Evolutionary conservation across 1,284 basidiomycete genomes (phyloP).

Genomic region (Malassezia equina): DNA sequence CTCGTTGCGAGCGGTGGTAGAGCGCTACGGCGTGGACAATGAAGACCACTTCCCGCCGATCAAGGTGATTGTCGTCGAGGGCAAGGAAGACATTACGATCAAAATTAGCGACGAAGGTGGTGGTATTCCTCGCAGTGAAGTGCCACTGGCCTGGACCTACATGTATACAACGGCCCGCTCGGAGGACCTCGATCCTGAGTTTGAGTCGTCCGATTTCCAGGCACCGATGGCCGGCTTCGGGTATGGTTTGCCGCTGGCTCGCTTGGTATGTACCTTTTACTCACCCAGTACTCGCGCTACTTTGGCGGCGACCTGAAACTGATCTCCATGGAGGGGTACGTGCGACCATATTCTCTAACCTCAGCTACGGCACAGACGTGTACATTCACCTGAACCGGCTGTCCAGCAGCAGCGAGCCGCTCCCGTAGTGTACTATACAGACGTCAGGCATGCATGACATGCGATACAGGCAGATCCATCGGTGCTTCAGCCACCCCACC

Average conservation of each 20-base stretch:
- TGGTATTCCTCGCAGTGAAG: slow-evolving; percentile 79
- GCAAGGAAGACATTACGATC: slow-evolving; percentile 79
- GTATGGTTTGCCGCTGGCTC: slow-evolving; percentile 79
- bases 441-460: slow-evolving; percentile 2
- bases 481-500: neutral
- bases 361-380: slow-evolving; percentile 51
- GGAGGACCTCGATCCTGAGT: slow-evolving; percentile 73
- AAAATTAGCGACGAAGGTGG: slow-evolving; percentile 96
- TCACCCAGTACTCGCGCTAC: slow-evolving; percentile 66
- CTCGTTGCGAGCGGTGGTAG: slow-evolving; percentile 89
- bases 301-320: slow-evolving; percentile 92
- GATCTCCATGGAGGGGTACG: slow-evolving; percentile 95
- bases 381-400: slow-evolving; percentile 81
- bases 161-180: slow-evolving; percentile 94
- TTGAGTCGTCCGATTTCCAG: slow-evolving; percentile 84
- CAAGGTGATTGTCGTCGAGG: slow-evolving; percentile 88
- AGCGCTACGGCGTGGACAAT: slow-evolving; percentile 73
- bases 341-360: slow-evolving; percentile 55
- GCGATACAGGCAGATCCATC: neutral
- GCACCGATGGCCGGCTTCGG: slow-evolving; percentile 89
- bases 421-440: slow-evolving; percentile 38
- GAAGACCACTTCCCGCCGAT: slow-evolving; percentile 81
- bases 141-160: slow-evolving; percentile 95
- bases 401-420: slow-evolving; percentile 49
- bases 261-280: slow-evolving; percentile 58